Percentiles rank a stretch among this genome's conserved stretches.
Evolutionary conservation across 805 yeast genomes (phyloP).

Genomic region (Crinitomyces ghanaensis): DNA sequence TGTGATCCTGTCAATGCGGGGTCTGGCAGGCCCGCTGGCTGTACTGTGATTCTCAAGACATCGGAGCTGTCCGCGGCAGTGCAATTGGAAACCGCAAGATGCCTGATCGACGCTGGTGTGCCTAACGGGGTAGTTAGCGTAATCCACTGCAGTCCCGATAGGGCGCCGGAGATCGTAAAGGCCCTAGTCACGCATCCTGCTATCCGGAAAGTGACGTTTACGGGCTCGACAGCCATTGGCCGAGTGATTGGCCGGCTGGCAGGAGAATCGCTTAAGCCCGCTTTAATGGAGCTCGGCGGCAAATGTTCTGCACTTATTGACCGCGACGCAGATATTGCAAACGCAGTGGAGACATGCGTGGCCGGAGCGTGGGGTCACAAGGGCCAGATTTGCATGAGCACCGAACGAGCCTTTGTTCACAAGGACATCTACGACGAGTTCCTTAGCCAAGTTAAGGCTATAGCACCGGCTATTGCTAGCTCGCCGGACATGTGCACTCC

Average conservation of each 20-base stretch:
- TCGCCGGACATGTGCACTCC: constrained; percentile 73
- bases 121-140: constrained; percentile 62
- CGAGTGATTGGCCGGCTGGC: constrained; percentile 53
- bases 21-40: constrained; percentile 81
- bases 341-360: constrained; percentile 55
- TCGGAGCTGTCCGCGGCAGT: constrained; percentile 75
- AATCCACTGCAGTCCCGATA: constrained; percentile 32
- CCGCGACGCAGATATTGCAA: constrained; percentile 57
- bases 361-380: constrained; percentile 62
- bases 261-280: constrained; percentile 49
- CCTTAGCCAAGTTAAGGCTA: constrained; percentile 35
- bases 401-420: constrained; percentile 61
- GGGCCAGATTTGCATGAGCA: constrained; percentile 78
- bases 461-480: constrained; percentile 53
- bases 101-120: constrained; percentile 59
- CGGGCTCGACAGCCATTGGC: constrained; percentile 71
- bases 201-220: constrained; percentile 61
- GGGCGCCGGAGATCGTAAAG: constrained; percentile 35
- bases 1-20: constrained; percentile 72
- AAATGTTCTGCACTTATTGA: constrained; percentile 71
- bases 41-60: constrained; percentile 67
- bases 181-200: constrained; percentile 42
- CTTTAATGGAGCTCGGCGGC: constrained; percentile 69
- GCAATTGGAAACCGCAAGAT: constrained; percentile 52
- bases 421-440: constrained; percentile 53